phyloP scores from a whole-genome alignment of 1,284 basidiomycete species.

The Stereum hirsutum region DNA sequence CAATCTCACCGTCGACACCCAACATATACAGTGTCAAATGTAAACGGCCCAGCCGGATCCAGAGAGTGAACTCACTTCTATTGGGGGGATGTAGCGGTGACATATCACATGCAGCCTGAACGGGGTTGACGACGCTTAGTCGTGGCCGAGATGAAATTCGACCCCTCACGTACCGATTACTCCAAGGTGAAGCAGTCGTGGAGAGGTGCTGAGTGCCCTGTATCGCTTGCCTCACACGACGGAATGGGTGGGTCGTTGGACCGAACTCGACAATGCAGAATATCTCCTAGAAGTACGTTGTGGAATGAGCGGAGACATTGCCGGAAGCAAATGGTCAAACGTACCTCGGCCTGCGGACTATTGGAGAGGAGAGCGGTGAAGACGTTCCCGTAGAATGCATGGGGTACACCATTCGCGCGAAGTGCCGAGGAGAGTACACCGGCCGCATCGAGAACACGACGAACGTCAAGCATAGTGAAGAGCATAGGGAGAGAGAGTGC shows the following conservation, averaged over 20 bases:
- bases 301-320: background rate
- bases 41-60: background rate
- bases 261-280: conserved; percentile 49
- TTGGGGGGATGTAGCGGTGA: conserved; percentile 24
- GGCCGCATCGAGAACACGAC: conserved; percentile 56
- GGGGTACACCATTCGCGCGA: conserved; percentile 39
- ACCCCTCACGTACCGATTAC: conserved; percentile 31
- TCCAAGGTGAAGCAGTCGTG: conserved; percentile 41
- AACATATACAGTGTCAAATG: background rate
- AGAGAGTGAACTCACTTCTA: conserved; percentile 21
- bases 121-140: conserved; percentile 5
- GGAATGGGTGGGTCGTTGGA: conserved; percentile 38
- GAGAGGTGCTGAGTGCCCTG: conserved; percentile 31
- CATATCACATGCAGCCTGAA: conserved; percentile 28
- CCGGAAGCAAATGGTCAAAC: conserved; percentile 12
- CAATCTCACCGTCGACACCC: conserved; percentile 40
- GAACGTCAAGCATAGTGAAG: conserved; percentile 49
- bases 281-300: conserved; percentile 32
- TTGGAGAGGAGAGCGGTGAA: conserved; percentile 50
- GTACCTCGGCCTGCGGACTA: conserved; percentile 43
- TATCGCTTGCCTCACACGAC: conserved; percentile 44
- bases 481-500: conserved; percentile 12
- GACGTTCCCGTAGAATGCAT: conserved; percentile 62
- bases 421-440: conserved; percentile 48
- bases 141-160: conserved; percentile 2